Evolutionary conservation across 2,329 filamentous ascomycete genomes (phyloP).

Genomic region (Byssochlamys sp.): DNA sequence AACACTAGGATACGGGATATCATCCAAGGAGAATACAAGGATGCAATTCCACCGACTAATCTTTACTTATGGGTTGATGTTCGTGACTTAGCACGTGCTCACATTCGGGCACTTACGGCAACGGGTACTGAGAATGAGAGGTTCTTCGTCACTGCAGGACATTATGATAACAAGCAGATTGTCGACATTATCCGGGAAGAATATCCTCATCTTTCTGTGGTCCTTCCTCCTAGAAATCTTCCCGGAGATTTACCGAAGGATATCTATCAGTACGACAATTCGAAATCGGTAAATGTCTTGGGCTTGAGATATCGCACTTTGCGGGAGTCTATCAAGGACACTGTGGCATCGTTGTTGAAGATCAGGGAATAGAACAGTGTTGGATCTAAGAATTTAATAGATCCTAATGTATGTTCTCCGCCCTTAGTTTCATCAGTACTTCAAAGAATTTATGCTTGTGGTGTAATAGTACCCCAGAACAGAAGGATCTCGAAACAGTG

Average conservation of each 20-base stretch:
- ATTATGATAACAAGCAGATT: constrained; percentile 34
- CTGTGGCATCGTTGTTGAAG: constrained; percentile 25
- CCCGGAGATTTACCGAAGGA: constrained; percentile 20
- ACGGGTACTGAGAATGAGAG: constrained; percentile 37
- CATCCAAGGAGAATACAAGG: constrained; percentile 52
- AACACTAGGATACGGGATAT: constrained; percentile 58
- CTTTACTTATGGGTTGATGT: constrained; percentile 51
- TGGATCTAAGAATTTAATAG: not conserved
- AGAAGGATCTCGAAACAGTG: not conserved
- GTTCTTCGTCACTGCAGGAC: constrained; percentile 36
- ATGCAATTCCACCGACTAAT: constrained; percentile 48
- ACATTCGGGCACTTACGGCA: constrained; percentile 38
- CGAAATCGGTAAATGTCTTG: constrained; percentile 30
- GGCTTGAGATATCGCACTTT: constrained; percentile 31
- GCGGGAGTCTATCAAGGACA: constrained; percentile 30
- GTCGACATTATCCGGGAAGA: constrained; percentile 33
- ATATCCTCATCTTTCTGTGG: constrained; percentile 33
- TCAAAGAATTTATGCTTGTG: not conserved
- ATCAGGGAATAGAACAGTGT: constrained; percentile 20
- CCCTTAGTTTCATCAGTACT: not conserved
- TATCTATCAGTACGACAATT: constrained; percentile 30
- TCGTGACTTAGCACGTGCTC: constrained; percentile 40
- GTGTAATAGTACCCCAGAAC: not conserved
- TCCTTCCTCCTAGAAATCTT: constrained; percentile 29
- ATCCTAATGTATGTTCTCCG: not conserved